Evolutionary conservation across 2,329 filamentous ascomycete genomes (phyloP).

Genomic region (Nannizziopsis barbatae): DNA sequence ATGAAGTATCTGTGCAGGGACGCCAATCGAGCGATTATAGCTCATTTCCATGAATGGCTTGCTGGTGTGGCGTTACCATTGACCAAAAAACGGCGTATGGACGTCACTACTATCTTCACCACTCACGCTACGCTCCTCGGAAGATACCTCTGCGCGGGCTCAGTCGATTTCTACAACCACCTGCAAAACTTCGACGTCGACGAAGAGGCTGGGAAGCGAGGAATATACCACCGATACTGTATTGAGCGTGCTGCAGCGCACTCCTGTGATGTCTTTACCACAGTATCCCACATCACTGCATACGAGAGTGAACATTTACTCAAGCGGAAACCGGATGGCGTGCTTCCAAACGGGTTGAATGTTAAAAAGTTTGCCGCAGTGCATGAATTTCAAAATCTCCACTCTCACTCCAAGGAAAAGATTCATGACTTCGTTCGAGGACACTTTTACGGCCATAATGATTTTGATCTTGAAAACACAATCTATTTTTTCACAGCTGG

Average conservation of each 20-base stretch:
- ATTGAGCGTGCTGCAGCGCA: conserved; percentile 92
- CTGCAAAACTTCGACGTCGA: conserved; percentile 95
- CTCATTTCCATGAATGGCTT: conserved; percentile 98
- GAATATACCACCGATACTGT: conserved; percentile 97
- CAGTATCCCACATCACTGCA: conserved; percentile 94
- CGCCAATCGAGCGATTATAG: conserved; percentile 82
- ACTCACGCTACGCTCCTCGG: conserved; percentile 93
- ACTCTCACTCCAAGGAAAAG: conserved; percentile 92
- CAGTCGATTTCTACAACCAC: conserved; percentile 99
- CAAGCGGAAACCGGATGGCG: conserved; percentile 94
- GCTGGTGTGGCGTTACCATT: conserved; percentile 86
- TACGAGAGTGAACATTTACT: conserved; percentile 96
- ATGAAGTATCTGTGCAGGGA: conserved; percentile 82
- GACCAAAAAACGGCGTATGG: conserved; percentile 86
- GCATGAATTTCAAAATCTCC: conserved; percentile 97
- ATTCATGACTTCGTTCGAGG: conserved; percentile 97
- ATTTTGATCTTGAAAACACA: conserved; percentile 93
- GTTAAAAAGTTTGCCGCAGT: conserved; percentile 98
- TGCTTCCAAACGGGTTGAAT: conserved; percentile 91
- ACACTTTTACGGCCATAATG: conserved; percentile 96
- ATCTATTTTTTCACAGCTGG: conserved; percentile 96
- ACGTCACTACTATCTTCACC: conserved; percentile 96
- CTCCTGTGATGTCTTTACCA: conserved; percentile 91
- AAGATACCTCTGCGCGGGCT: conserved; percentile 91
- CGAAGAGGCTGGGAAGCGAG: conserved; percentile 89